Evolutionary conservation across 2,329 filamentous ascomycete genomes (phyloP), one percentile per base, ranked within the genome.

Genomic region (Penicillium nordicum): DNA sequence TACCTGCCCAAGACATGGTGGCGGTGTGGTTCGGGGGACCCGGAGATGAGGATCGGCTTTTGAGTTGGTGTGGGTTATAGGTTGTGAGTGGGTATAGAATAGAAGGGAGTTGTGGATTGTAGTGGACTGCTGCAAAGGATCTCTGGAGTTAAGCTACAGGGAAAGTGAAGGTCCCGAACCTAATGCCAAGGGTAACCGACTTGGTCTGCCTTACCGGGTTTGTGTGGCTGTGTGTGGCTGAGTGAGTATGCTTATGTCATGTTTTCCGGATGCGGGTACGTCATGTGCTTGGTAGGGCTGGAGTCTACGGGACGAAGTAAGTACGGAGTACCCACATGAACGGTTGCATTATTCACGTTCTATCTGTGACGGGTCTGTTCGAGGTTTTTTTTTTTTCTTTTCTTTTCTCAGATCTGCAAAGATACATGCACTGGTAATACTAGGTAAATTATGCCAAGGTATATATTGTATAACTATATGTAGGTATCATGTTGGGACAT

Each of bases 1-100:
- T 67, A 88, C 86, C 86, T 78, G 87, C 86, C 87, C 86, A 88
- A 76, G 86, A 88, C 86, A 88, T 88, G 61, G 72, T 78, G 71
- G 70, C 70, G 69, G 67, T 37, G 45, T 43, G 29, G 23, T 43
- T 42, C 38, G 29, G 52, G 36, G 23, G 52, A 34, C 8, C 29
- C 29, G 36, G 37, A 41, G 29, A 49, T 42, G 43, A 18, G 7
- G 38, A 49, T 54, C 23, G 23, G 30, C 16, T 37, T 37, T 23
- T 27, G 18, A 29, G 29, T 32, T 21, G 25, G 27, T 36, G 11
- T 29, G 14, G 38, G 12, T 21, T n/a, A 16, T 29, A 7, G 12
- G 9, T 9, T 45, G 30, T 29, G n/a, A n/a, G 23, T 38, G n/a
- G 30, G 21, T 46, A 7, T 30, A 4, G 4, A n/a, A 14, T 37